A percentile compares a stretch with the other conserved stretches of the same genome.
These are phyloP conservation scores for Hypoxylon sp. DNA, from an alignment of 2,329 filamentous ascomycete genomes.

Conservation along the genomic window DNA sequence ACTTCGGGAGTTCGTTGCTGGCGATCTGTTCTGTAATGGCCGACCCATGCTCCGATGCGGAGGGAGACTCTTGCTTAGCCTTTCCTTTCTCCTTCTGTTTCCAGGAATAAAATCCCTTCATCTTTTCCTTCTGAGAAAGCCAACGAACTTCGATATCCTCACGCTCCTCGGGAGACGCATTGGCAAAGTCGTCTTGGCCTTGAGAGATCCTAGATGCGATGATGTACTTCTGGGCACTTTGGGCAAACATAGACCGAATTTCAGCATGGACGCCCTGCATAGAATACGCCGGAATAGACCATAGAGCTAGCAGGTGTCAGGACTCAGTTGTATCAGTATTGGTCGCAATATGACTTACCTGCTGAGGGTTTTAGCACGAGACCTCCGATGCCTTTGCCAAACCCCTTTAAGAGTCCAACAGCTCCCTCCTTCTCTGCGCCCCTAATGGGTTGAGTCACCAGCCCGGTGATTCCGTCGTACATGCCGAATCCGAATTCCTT, in stretches of 20 bases:
- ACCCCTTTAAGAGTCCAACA: constrained; percentile 79
- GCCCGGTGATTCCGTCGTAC: constrained; percentile 84
- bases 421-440: constrained; percentile 76
- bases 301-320: constrained; percentile 64
- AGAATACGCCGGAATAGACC: constrained; percentile 83
- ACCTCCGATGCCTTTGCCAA: constrained; percentile 88
- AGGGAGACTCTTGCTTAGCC: constrained; percentile 52
- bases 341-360: constrained; percentile 63
- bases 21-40: constrained; percentile 36
- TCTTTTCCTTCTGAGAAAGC: constrained; percentile 71
- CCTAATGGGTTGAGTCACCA: constrained; percentile 82
- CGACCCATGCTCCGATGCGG: constrained; percentile 38
- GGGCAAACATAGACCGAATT: constrained; percentile 78
- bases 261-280: constrained; percentile 88
- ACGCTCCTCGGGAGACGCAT: constrained; percentile 70
- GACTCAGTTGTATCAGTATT: neutral
- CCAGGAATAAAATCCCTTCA: constrained; percentile 71
- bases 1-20: constrained; percentile 55
- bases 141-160: constrained; percentile 76
- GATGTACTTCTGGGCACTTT: constrained; percentile 83
- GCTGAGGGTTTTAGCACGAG: constrained; percentile 86
- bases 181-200: constrained; percentile 76
- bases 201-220: constrained; percentile 82
- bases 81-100: constrained; percentile 64
- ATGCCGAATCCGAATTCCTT: constrained; percentile 84